Conservation (phyloP, 2,329 filamentous ascomycete species). For the Blastomyces emzantsi region DNA sequence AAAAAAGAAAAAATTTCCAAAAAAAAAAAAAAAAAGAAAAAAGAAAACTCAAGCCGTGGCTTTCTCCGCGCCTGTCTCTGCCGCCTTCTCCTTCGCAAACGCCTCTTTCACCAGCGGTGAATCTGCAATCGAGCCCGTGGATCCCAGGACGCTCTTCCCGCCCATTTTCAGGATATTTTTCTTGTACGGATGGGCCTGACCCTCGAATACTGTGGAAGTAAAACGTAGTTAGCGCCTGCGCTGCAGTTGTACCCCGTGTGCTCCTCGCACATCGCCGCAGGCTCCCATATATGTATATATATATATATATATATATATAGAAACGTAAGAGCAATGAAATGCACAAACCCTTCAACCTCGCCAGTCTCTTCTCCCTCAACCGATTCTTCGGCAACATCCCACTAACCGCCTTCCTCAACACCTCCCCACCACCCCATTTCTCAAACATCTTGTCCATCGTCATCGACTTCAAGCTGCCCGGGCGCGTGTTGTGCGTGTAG, state of each 20-base stretch:
- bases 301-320: background rate
- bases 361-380: slow-evolving; percentile 76
- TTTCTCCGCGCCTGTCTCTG: slow-evolving; percentile 4
- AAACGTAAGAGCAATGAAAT: background rate
- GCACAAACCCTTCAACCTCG: slow-evolving; percentile 63
- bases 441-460: slow-evolving; percentile 93
- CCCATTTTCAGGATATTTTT: slow-evolving; percentile 70
- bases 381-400: slow-evolving; percentile 98
- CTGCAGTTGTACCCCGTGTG: background rate
- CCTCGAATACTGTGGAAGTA: slow-evolving; percentile 63
- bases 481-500: slow-evolving; percentile 87
- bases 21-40: slow-evolving; percentile 3
- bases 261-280: background rate
- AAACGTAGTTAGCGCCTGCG: slow-evolving; percentile 6
- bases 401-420: slow-evolving; percentile 81
- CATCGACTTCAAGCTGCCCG: slow-evolving; percentile 75
- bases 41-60: slow-evolving; percentile 17
- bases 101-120: slow-evolving; percentile 31
- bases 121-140: slow-evolving; percentile 21
- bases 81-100: slow-evolving; percentile 27
- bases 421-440: slow-evolving; percentile 88
- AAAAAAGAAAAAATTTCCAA: too few relatives aligned
- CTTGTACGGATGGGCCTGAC: slow-evolving; percentile 84
- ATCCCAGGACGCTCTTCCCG: slow-evolving; percentile 38
- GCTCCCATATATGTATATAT: background rate